phyloP scores from a whole-genome alignment of 495 filamentous ascomycete species.

The Xylaria venustula region DNA sequence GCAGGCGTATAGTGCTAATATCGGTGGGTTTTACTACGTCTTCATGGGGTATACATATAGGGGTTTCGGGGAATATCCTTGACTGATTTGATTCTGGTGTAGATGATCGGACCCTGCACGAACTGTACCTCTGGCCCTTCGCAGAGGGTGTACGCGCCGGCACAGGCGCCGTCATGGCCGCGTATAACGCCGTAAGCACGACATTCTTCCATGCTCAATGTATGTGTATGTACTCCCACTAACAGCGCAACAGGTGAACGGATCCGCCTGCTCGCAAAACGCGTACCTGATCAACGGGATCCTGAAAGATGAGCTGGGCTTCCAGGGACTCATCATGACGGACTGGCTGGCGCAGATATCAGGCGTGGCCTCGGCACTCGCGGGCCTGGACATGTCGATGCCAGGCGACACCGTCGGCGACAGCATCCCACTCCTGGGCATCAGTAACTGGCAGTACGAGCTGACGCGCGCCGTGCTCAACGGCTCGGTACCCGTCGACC shows the following conservation, averaged over 20 bases:
- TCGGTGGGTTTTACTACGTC: too few relatives aligned
- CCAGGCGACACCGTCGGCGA: slow-evolving; percentile 56
- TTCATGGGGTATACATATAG: too few relatives aligned
- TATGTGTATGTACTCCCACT: slow-evolving; percentile 12
- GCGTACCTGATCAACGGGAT: slow-evolving; percentile 68
- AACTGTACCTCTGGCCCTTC: slow-evolving; percentile 81
- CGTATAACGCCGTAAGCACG: slow-evolving; percentile 65
- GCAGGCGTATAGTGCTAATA: slow-evolving; percentile 57
- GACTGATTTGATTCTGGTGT: slow-evolving; percentile 29
- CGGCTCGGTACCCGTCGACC: slow-evolving; percentile 65
- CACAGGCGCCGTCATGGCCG: slow-evolving; percentile 68
- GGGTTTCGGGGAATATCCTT: neutral
- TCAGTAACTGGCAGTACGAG: slow-evolving; percentile 67
- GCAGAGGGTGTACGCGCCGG: slow-evolving; percentile 67
- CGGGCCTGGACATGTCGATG: slow-evolving; percentile 80
- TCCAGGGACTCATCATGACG: slow-evolving; percentile 70
- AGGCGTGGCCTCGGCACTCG: slow-evolving; percentile 67
- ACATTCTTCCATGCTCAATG: neutral
- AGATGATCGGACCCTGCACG: slow-evolving; percentile 74
- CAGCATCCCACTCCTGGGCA: slow-evolving; percentile 58
- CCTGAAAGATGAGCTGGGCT: slow-evolving; percentile 75
- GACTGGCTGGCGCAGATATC: slow-evolving; percentile 80
- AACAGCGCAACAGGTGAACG: slow-evolving; percentile 55
- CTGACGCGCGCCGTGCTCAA: slow-evolving; percentile 70
- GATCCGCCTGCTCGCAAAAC: slow-evolving; percentile 67